phyloP scores from a whole-genome alignment of 805 yeast genomes.

The Candida takata region DNA sequence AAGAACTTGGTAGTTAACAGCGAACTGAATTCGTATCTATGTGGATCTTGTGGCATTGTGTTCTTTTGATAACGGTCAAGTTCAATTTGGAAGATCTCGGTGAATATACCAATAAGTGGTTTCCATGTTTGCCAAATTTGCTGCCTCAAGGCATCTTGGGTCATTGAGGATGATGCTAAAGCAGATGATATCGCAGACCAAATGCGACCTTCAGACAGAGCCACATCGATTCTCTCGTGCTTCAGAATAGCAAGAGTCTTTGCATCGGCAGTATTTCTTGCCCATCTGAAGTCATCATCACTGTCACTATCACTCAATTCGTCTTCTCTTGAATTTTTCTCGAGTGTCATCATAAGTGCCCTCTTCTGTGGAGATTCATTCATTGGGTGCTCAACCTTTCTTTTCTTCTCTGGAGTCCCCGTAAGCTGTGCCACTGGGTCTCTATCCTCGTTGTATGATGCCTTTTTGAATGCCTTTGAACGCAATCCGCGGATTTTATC shows the following conservation, averaged over 20 bases:
- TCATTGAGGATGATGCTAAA: constrained; percentile 9
- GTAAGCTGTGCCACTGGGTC: background rate
- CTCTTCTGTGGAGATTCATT: constrained; percentile 21
- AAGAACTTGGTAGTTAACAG: constrained; percentile 10
- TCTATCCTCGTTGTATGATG: constrained; percentile 10
- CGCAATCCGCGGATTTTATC: constrained; percentile 6
- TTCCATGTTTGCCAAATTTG: constrained; percentile 20
- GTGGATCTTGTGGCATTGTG: background rate
- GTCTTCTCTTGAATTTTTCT: background rate
- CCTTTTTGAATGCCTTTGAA: constrained; percentile 6
- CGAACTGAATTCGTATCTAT: background rate
- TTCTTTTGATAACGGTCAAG: constrained; percentile 5
- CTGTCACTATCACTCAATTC: constrained; percentile 4
- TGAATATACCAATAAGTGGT: constrained; percentile 12
- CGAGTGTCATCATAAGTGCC: constrained; percentile 9
- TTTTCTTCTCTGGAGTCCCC: constrained; percentile 1
- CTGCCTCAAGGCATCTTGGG: constrained; percentile 4
- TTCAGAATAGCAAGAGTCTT: constrained; percentile 19
- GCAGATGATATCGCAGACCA: constrained; percentile 28
- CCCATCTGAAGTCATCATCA: constrained; percentile 5
- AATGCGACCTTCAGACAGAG: constrained; percentile 14
- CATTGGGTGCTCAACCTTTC: background rate
- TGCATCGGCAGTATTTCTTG: constrained; percentile 8
- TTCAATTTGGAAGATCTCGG: constrained; percentile 15
- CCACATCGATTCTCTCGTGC: constrained; percentile 22